Conservation (phyloP, 2,329 filamentous ascomycete genomes). For the Penicillium sclerotigenum region DNA sequence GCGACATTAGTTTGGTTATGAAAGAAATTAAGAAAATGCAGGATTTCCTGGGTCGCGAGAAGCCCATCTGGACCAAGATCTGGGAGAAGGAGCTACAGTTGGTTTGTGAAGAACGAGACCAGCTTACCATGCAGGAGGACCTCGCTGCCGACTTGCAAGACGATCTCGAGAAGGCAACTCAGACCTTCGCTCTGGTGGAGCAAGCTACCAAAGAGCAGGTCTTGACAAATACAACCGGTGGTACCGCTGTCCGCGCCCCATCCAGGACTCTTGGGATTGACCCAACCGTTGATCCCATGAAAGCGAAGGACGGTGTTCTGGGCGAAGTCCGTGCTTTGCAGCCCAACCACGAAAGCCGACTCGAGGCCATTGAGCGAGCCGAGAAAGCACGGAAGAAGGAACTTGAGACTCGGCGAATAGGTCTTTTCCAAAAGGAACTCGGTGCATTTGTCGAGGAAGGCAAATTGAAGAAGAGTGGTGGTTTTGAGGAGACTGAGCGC, state of each 20-base stretch:
- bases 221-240: slow-evolving; percentile 58
- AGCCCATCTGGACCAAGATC: slow-evolving; percentile 97
- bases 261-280: slow-evolving; percentile 52
- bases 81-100: slow-evolving; percentile 98
- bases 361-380: slow-evolving; percentile 96
- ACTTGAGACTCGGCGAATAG: slow-evolving; percentile 68
- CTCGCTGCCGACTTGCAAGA: slow-evolving; percentile 87
- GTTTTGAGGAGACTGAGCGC: slow-evolving; percentile 89
- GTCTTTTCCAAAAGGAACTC: slow-evolving; percentile 82
- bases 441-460: slow-evolving; percentile 81
- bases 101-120: slow-evolving; percentile 91
- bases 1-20: slow-evolving; percentile 76
- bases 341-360: slow-evolving; percentile 86
- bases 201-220: slow-evolving; percentile 97
- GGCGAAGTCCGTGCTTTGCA: slow-evolving; percentile 90
- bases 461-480: slow-evolving; percentile 92
- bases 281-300: slow-evolving; percentile 64
- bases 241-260: slow-evolving; percentile 44
- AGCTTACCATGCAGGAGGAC: slow-evolving; percentile 94
- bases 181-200: slow-evolving; percentile 93
- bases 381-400: slow-evolving; percentile 89
- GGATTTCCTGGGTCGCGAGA: slow-evolving; percentile 85
- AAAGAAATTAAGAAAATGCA: slow-evolving; percentile 92
- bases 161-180: slow-evolving; percentile 88
- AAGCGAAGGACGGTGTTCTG: slow-evolving; percentile 86